Percentiles rank a stretch among this genome's conserved stretches.
Evolutionary conservation across 2,329 filamentous ascomycete genomes (phyloP).

Genomic region (Kalmusia sp.): DNA sequence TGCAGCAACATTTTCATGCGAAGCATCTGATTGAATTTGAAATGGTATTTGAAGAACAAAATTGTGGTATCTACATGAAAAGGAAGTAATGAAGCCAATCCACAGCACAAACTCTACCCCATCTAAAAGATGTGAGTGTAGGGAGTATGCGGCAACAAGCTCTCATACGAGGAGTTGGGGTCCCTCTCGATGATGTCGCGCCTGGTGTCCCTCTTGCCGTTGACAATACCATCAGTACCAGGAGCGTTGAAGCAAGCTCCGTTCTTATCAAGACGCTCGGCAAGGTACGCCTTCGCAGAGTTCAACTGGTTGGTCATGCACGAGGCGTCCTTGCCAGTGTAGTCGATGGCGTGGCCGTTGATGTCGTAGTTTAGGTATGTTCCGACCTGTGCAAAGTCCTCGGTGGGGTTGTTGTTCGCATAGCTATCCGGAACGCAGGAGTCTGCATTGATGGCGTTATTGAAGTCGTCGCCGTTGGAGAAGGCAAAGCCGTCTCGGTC

Average conservation of each 20-base stretch:
- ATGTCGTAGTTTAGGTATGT: constrained; percentile 17
- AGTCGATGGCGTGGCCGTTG: constrained; percentile 13
- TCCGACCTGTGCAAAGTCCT: constrained; percentile 19
- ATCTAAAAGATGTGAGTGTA: constrained; percentile 2
- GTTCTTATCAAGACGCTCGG: constrained; percentile 2
- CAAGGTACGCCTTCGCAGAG: constrained; percentile 11
- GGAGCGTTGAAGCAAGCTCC: constrained; percentile 8
- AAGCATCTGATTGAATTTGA: too few species aligned
- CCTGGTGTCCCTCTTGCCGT: constrained; percentile 4
- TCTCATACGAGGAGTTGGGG: not conserved
- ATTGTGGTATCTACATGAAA: too few species aligned
- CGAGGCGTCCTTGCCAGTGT: constrained; percentile 6
- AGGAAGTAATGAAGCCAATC: not conserved
- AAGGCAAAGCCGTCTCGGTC: constrained; percentile 12
- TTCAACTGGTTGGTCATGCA: constrained; percentile 21
- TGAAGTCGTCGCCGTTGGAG: constrained; percentile 8
- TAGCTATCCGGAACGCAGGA: constrained; percentile 17
- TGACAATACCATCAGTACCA: constrained; percentile 3
- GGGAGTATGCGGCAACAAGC: constrained; percentile 1
- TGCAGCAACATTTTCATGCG: too few species aligned
- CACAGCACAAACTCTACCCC: too few species aligned
- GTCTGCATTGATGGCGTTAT: constrained; percentile 13
- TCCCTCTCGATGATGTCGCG: constrained; percentile 2
- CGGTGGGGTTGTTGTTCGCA: constrained; percentile 13
- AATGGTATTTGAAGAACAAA: too few species aligned